Evolutionary conservation across 2,329 filamentous ascomycete genomes (phyloP).

Genomic region (Paraconiothyrium sp.): DNA sequence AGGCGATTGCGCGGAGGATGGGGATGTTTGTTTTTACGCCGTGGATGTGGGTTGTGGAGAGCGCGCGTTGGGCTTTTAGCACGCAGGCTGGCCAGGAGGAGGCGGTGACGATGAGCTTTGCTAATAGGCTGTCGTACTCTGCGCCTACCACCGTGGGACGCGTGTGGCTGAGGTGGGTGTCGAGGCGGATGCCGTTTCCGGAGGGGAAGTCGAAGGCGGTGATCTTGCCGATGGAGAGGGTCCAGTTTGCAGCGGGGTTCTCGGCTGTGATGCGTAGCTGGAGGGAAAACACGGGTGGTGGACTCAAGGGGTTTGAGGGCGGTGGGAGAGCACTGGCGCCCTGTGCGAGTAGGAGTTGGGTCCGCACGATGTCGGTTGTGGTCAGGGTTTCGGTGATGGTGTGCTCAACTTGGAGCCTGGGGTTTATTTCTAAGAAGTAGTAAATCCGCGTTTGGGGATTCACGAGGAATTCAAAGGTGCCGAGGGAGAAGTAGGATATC

Average conservation of each 20-base stretch:
- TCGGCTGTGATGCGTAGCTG: slow-evolving; percentile 68
- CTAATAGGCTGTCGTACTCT: slow-evolving; percentile 68
- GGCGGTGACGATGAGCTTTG: slow-evolving; percentile 68
- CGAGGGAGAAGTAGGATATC: slow-evolving; percentile 66
- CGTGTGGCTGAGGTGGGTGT: slow-evolving; percentile 62
- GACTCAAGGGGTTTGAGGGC: slow-evolving; percentile 38
- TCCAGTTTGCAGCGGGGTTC: slow-evolving; percentile 62
- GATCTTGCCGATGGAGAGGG: slow-evolving; percentile 69
- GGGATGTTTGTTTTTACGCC: slow-evolving; percentile 68
- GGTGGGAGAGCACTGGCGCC: slow-evolving; percentile 53
- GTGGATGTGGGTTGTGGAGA: slow-evolving; percentile 64
- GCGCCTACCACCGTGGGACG: slow-evolving; percentile 59
- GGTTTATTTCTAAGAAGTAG: slow-evolving; percentile 70
- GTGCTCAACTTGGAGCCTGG: slow-evolving; percentile 69
- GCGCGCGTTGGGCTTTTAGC: slow-evolving; percentile 63
- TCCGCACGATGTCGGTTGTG: slow-evolving; percentile 63
- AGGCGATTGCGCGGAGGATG: slow-evolving; percentile 64
- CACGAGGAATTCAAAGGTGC: slow-evolving; percentile 72
- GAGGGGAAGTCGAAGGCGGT: slow-evolving; percentile 63
- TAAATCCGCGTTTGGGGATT: slow-evolving; percentile 60
- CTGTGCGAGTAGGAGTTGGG: slow-evolving; percentile 65
- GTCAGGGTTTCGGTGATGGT: slow-evolving; percentile 68
- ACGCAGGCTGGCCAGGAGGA: slow-evolving; percentile 62
- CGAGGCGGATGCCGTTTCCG: slow-evolving; percentile 67
- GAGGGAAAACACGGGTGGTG: slow-evolving; percentile 59